Conservation (phyloP, 495 filamentous ascomycete genomes). For the Hypoxylon cercidicola region DNA sequence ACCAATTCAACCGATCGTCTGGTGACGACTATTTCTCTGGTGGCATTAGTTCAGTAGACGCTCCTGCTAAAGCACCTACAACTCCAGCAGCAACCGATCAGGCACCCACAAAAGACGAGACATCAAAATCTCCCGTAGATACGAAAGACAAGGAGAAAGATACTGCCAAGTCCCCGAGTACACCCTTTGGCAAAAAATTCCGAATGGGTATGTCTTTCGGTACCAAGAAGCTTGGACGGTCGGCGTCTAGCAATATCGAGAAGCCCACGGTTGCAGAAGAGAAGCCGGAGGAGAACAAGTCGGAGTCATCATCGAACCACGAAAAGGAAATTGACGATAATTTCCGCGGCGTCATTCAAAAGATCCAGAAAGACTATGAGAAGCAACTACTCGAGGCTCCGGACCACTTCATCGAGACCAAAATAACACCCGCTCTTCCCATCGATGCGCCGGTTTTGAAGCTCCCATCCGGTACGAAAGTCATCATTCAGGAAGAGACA, state of each 20-base stretch:
- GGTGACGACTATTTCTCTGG: conserved; percentile 61
- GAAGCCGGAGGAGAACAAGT: conserved; percentile 65
- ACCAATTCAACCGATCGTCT: conserved; percentile 49
- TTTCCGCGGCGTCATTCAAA: conserved; percentile 82
- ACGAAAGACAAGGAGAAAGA: conserved; percentile 68
- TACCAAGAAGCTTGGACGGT: conserved; percentile 81
- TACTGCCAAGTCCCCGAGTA: conserved; percentile 71
- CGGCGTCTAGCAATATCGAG: conserved; percentile 73
- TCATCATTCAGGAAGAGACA: conserved; percentile 95
- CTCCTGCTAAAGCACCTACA: conserved; percentile 43
- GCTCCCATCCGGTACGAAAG: conserved; percentile 79
- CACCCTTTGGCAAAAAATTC: conserved; percentile 87
- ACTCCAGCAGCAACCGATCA: conserved; percentile 53
- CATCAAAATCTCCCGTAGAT: conserved; percentile 68
- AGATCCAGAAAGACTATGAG: conserved; percentile 78
- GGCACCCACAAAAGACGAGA: conserved; percentile 35
- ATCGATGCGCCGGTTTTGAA: conserved; percentile 88
- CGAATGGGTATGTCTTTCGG: conserved; percentile 83
- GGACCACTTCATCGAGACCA: conserved; percentile 65
- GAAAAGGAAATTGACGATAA: conserved; percentile 87
- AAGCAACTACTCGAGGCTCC: conserved; percentile 70
- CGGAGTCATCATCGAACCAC: conserved; percentile 75
- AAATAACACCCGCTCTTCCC: conserved; percentile 78
- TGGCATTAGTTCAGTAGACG: conserved; percentile 54
- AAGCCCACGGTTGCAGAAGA: conserved; percentile 83